Percentiles rank a stretch among this genome's conserved stretches.
Conservation (phyloP, 169 alveolate genomes). For the Cystoisospora suis region DNA sequence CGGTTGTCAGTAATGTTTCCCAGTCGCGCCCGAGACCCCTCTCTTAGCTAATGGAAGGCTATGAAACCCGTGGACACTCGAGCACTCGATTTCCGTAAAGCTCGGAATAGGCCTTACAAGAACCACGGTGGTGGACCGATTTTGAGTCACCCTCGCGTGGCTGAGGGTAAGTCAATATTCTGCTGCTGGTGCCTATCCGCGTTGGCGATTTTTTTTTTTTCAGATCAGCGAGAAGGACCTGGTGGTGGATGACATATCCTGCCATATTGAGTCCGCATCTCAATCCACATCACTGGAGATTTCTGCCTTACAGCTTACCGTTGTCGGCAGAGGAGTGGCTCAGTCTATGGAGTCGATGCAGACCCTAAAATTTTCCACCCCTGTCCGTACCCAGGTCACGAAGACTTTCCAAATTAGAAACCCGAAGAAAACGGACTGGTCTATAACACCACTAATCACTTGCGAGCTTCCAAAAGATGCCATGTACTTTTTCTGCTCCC, state of each 20-base stretch:
- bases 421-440: conserved; percentile 50
- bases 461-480: conserved; percentile 48
- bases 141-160: too few species aligned
- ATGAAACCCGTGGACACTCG: too few species aligned
- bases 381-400: conserved; percentile 54
- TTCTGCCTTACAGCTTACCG: conserved; percentile 37
- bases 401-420: conserved; percentile 53
- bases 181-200: too few species aligned
- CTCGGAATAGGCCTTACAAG: too few species aligned
- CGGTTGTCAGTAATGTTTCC: too few species aligned
- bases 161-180: too few species aligned
- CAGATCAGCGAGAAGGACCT: conserved; percentile 53
- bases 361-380: conserved; percentile 43
- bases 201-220: background rate
- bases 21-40: too few species aligned
- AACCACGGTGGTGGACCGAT: too few species aligned
- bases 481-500: conserved; percentile 58
- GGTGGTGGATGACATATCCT: conserved; percentile 46
- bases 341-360: conserved; percentile 58
- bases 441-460: conserved; percentile 39
- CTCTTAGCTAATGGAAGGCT: too few species aligned
- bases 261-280: background rate
- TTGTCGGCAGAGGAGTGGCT: conserved; percentile 48
- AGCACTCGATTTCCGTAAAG: too few species aligned
- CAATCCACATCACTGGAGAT: conserved; percentile 33